phyloP scores from a whole-genome alignment of 768 basidiomycete genomes.

The Phaffia australis region DNA sequence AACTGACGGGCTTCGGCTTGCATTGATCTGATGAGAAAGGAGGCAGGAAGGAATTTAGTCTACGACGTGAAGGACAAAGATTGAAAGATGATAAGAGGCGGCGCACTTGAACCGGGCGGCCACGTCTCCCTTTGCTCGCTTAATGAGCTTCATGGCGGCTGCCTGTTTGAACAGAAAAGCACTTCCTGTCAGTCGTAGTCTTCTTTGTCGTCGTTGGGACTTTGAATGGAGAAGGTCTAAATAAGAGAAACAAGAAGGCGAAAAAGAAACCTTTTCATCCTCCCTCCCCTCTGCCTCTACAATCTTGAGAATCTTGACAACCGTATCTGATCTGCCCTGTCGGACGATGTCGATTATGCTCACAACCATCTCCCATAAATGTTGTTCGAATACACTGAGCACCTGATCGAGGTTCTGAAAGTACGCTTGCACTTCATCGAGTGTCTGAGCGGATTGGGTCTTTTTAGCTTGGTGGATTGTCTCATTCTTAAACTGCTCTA shows the following conservation, averaged over 20 bases:
- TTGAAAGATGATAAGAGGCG: background rate
- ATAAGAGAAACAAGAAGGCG: background rate
- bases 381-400: slow-evolving; percentile 71
- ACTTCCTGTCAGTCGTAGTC: background rate
- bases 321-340: slow-evolving; percentile 70
- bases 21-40: slow-evolving; percentile 59
- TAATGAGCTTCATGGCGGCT: slow-evolving; percentile 83
- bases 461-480: slow-evolving; percentile 84
- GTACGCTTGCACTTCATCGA: slow-evolving; percentile 30
- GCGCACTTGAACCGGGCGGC: slow-evolving; percentile 43
- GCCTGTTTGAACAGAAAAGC: slow-evolving; percentile 47
- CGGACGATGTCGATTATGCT: slow-evolving; percentile 47
- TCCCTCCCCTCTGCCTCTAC: slow-evolving; percentile 84
- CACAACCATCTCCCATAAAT: slow-evolving; percentile 50
- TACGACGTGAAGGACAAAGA: background rate
- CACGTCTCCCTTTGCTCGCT: slow-evolving; percentile 84
- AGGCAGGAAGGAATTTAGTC: slow-evolving; percentile 13
- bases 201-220: background rate
- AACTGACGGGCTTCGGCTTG: slow-evolving; percentile 83
- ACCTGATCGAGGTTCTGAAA: slow-evolving; percentile 53
- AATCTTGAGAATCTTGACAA: slow-evolving; percentile 85
- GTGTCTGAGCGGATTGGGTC: slow-evolving; percentile 55
- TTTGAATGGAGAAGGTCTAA: background rate
- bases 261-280: slow-evolving; percentile 69
- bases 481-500: slow-evolving; percentile 87